Evolutionary conservation across 768 basidiomycete species (phyloP).

Genomic region (Butyriboletus loyo): DNA sequence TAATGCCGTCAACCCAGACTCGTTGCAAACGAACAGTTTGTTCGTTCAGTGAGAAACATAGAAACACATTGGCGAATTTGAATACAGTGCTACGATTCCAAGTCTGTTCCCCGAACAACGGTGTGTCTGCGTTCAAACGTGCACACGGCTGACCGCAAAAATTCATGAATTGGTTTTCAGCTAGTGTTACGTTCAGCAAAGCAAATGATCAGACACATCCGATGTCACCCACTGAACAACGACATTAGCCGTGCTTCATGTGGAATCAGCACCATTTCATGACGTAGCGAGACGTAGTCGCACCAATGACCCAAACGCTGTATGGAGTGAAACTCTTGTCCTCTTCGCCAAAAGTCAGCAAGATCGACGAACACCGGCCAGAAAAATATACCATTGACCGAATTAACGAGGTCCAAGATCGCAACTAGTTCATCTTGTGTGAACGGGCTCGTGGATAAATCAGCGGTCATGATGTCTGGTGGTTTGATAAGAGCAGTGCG

Average conservation of each 20-base stretch:
- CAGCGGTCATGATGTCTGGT: slow-evolving; percentile 14
- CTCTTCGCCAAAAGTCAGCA: slow-evolving; percentile 1
- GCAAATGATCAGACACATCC: not conserved
- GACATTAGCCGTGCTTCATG: slow-evolving; percentile 12
- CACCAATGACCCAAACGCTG: slow-evolving; percentile 14
- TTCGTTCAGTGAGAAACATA: slow-evolving; percentile 2
- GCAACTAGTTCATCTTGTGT: slow-evolving; percentile 9
- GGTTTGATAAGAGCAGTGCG: not conserved
- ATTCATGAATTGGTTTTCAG: slow-evolving; percentile 12
- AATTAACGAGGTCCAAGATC: slow-evolving; percentile 13
- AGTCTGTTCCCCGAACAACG: slow-evolving; percentile 4
- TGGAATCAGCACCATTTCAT: not conserved
- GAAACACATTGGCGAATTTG: not conserved
- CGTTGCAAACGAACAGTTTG: slow-evolving; percentile 13
- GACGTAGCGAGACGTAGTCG: not conserved
- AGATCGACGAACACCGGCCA: not conserved
- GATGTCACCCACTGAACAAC: slow-evolving; percentile 8
- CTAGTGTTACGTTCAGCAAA: not conserved
- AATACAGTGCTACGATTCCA: slow-evolving; percentile 4
- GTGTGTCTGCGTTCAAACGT: slow-evolving; percentile 10
- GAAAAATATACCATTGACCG: slow-evolving; percentile 5
- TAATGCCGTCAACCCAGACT: slow-evolving; percentile 12
- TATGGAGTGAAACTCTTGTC: slow-evolving; percentile 1
- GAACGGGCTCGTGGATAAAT: slow-evolving; percentile 17
- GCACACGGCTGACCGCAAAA: slow-evolving; percentile 11